phyloP scores from a whole-genome alignment of 1,284 basidiomycete species.

The Microbotryum silenes-acaulis region DNA sequence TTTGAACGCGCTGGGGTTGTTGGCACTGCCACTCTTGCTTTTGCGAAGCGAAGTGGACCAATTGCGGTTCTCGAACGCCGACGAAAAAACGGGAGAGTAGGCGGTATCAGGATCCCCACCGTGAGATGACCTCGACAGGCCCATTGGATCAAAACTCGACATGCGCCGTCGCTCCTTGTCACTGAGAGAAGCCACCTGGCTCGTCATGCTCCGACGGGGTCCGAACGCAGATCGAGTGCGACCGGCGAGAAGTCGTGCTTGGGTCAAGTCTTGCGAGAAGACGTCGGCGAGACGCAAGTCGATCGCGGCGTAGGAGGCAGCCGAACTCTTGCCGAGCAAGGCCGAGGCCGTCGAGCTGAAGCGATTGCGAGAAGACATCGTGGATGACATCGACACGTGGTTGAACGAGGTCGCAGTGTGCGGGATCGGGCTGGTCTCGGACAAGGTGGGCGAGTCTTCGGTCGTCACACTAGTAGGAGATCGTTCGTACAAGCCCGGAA shows the following conservation, averaged over 20 bases:
- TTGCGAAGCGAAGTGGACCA: slow-evolving; percentile 22
- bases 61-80: slow-evolving; percentile 2
- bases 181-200: neutral
- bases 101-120: neutral
- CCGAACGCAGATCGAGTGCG: slow-evolving; percentile 14
- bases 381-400: slow-evolving; percentile 18
- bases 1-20: neutral
- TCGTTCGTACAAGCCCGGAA: no score
- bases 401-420: slow-evolving; percentile 18
- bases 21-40: slow-evolving; percentile 5
- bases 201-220: slow-evolving; percentile 21
- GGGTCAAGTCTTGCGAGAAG: slow-evolving; percentile 42
- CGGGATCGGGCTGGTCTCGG: slow-evolving; percentile 1
- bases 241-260: slow-evolving; percentile 34
- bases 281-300: slow-evolving; percentile 43
- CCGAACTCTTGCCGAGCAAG: slow-evolving; percentile 60
- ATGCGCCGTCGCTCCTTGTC: slow-evolving; percentile 19
- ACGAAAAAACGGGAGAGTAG: neutral
- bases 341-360: slow-evolving; percentile 48
- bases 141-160: slow-evolving; percentile 20
- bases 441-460: neutral
- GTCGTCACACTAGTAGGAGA: neutral
- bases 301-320: slow-evolving; percentile 52
- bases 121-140: neutral
- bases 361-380: slow-evolving; percentile 22